Percentiles rank a stretch among this genome's conserved stretches.
phyloP scores from a whole-genome alignment of 805 yeast genomes.

The Wickerhamiella lipophila region DNA sequence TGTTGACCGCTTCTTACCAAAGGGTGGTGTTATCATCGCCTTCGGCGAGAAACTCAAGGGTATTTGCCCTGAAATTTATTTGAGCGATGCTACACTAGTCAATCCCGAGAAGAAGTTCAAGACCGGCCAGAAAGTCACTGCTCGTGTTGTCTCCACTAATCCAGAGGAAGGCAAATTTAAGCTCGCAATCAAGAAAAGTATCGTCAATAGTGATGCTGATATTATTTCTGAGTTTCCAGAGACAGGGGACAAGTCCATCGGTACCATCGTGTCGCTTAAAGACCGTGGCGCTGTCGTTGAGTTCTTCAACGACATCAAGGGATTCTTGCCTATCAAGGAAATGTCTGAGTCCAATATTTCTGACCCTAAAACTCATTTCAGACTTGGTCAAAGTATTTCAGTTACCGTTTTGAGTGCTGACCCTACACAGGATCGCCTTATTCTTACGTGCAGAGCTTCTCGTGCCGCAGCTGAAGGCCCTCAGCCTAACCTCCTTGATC shows the following conservation, averaged over 20 bases:
- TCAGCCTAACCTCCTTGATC: conserved; percentile 24
- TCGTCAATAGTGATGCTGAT: conserved; percentile 42
- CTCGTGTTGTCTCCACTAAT: conserved; percentile 28
- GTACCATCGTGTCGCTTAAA: conserved; percentile 58
- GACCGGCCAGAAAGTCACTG: conserved; percentile 68
- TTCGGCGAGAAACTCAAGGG: conserved; percentile 54
- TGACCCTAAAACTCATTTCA: conserved; percentile 64
- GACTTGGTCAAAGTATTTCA: conserved; percentile 69
- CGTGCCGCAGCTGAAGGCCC: not conserved
- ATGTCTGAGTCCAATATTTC: conserved; percentile 78
- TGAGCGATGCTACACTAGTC: conserved; percentile 70
- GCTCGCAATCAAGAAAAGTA: conserved; percentile 70
- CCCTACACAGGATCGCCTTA: conserved; percentile 39
- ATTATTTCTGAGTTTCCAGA: conserved; percentile 35
- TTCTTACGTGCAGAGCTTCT: conserved; percentile 51
- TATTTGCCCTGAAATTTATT: conserved; percentile 56
- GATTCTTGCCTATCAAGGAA: conserved; percentile 75
- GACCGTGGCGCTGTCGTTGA: conserved; percentile 72
- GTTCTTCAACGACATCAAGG: conserved; percentile 67
- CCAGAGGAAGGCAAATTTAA: conserved; percentile 36
- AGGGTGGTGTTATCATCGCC: conserved; percentile 55
- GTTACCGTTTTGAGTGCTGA: conserved; percentile 55
- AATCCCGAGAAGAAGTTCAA: conserved; percentile 90
- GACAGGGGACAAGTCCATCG: conserved; percentile 43
- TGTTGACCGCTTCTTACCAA: conserved; percentile 43